Base-by-base conservation (phyloP, 352 stramenopile genomes). In the Pythium monospermum region DNA sequence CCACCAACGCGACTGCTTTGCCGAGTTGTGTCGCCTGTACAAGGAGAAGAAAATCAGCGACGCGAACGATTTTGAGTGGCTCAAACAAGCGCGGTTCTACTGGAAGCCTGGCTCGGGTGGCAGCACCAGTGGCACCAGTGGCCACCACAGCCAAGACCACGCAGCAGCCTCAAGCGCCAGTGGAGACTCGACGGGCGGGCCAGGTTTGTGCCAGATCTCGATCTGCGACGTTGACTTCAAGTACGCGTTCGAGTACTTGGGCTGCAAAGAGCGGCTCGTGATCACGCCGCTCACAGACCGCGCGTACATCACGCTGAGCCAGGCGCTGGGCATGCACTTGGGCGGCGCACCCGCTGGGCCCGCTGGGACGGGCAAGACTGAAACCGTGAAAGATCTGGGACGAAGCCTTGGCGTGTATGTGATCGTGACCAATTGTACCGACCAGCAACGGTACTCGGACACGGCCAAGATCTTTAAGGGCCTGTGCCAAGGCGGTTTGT, bases 391-490 rank as follows among this genome's bases (percentile, higher is more conserved):
- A 55, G 90, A 97, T 55, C 68, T 97, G 1, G 90, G 86, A 0
- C 85, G 91, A 15, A 89, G 85, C 32, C 86, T 97, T 33, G 90
- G 82, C 16, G 84, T 96, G 26, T 92, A 94, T 28, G 91, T 94
- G 33, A 88, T 97, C 19, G 87, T 97, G 36, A 97, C 91, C 12
- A 98, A 98, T 60, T 97, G 91, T 60, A 95, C 76, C 12, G 88
- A 97, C 35, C 86, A 97, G 57, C 79, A 96, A 72, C 69, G 83
- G 41, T 85, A 93, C 73, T 83, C 90, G 39, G 71, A 97, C 67
- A 96, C 96, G 85, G 88, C 85, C 8, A 97, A 97, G 66, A 91
- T 97, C 33, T 97, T 97, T 49, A 85, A 94, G 18, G 90, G 91
- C 1, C 59, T 97, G 3, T 95, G 85, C n/a, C 85, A 96, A 73